Evolutionary conservation across 371 early-diverging fungal species (phyloP).

Genomic region (Chytridiales sp.): DNA sequence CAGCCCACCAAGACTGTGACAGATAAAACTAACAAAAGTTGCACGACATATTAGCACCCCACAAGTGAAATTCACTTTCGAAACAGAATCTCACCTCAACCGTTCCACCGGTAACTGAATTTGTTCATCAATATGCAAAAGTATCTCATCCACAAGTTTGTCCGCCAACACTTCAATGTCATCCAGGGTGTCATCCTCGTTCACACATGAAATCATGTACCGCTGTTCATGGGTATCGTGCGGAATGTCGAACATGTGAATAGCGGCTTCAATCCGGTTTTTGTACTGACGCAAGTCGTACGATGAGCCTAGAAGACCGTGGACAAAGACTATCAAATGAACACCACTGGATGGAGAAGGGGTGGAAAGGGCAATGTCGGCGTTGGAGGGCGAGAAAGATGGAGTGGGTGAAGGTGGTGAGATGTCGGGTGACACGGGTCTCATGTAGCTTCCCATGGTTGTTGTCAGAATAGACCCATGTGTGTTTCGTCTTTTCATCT

Average conservation of each 20-base stretch:
- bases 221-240: background rate
- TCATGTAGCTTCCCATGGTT: too few species aligned
- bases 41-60: too few species aligned
- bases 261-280: conserved; percentile 20
- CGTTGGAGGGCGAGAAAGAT: background rate
- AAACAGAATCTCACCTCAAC: background rate
- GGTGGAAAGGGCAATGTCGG: too few species aligned
- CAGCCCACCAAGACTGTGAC: conserved; percentile 38
- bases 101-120: conserved; percentile 14
- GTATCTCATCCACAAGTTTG: conserved; percentile 25
- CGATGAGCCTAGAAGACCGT: conserved; percentile 35
- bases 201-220: conserved; percentile 22
- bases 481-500: too few species aligned
- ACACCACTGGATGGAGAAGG: too few species aligned
- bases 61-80: background rate
- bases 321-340: conserved; percentile 40
- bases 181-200: conserved; percentile 35
- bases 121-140: conserved; percentile 15
- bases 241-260: conserved; percentile 11
- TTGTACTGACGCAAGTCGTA: conserved; percentile 32
- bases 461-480: too few species aligned
- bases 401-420: too few species aligned
- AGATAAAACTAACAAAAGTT: conserved; percentile 32
- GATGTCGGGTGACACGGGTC: too few species aligned
- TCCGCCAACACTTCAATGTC: conserved; percentile 33